Conservation (phyloP, 768 basidiomycete genomes). For the Vishniacozyma victoriae region DNA sequence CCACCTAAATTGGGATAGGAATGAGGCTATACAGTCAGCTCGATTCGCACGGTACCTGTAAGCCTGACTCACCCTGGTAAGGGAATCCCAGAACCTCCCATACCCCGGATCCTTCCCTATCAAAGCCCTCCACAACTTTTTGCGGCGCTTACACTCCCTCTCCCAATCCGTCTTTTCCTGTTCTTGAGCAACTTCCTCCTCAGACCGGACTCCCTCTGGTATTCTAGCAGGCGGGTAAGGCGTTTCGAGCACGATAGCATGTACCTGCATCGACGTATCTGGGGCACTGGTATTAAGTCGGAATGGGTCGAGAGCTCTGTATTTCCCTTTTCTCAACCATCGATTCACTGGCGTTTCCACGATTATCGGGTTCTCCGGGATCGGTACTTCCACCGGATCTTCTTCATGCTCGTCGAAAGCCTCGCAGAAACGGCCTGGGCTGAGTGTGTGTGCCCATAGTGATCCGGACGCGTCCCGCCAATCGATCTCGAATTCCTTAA, state of each 20-base stretch:
- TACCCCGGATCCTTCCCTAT: slow-evolving; percentile 6
- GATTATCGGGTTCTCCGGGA: too few species aligned
- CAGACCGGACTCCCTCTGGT: too few species aligned
- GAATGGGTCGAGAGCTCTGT: background rate
- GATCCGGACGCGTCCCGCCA: slow-evolving; percentile 13
- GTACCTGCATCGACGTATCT: too few species aligned
- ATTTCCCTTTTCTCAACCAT: slow-evolving; percentile 3
- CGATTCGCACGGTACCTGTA: background rate
- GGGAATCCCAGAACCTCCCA: slow-evolving; percentile 8
- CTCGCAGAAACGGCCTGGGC: slow-evolving; percentile 1
- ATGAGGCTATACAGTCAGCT: slow-evolving; percentile 6
- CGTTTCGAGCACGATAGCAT: too few species aligned
- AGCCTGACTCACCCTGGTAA: slow-evolving; percentile 11
- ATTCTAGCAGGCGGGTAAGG: too few species aligned
- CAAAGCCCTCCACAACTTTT: slow-evolving; percentile 14
- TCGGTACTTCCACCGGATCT: background rate
- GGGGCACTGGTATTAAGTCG: too few species aligned
- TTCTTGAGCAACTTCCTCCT: too few species aligned
- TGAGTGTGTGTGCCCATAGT: background rate
- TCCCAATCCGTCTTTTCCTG: slow-evolving; percentile 4
- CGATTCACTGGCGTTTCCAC: background rate
- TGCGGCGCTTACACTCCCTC: slow-evolving; percentile 14
- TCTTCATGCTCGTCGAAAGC: background rate
- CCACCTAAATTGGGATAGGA: background rate
- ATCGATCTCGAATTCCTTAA: slow-evolving; percentile 14